A percentile compares a stretch with the other conserved stretches of the same genome.
These are phyloP conservation scores for Glycine latifolia DNA, from an alignment of 306 rosid genomes.

Conservation along the genomic window DNA sequence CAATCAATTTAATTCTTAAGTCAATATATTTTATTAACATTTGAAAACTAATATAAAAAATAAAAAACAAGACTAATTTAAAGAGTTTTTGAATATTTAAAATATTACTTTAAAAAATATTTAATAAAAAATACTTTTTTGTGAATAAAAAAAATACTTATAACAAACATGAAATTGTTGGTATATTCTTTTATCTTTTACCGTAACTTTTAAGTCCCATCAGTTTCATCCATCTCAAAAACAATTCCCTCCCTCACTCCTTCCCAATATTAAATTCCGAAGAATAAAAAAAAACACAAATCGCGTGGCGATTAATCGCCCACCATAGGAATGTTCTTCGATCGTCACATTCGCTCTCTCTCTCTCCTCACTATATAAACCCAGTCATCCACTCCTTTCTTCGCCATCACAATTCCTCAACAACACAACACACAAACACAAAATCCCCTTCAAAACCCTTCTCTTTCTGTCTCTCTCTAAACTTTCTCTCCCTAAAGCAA, in stretches of 20 bases:
- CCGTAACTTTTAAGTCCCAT: neutral
- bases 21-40: too few relatives aligned
- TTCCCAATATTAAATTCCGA: neutral
- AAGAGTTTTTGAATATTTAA: too few relatives aligned
- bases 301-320: conserved; percentile 37
- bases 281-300: neutral
- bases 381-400: conserved; percentile 41
- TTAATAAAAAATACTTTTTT: too few relatives aligned
- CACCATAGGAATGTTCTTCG: conserved; percentile 52
- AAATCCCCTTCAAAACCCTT: neutral
- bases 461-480: conserved; percentile 35
- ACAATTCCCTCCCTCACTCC: conserved; percentile 35
- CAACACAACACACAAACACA: conserved; percentile 25
- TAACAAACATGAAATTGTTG: too few relatives aligned
- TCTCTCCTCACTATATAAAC: conserved; percentile 45
- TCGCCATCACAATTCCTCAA: conserved; percentile 46
- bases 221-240: conserved; percentile 14
- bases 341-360: conserved; percentile 37
- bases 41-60: too few relatives aligned
- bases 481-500: conserved; percentile 5
- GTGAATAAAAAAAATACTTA: too few relatives aligned
- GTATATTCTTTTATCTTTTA: neutral
- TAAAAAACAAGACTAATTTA: too few relatives aligned
- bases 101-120: too few relatives aligned
- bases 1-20: too few relatives aligned